Conservation (phyloP, 2,329 filamentous ascomycete genomes). For the Laburnicola sp. region DNA sequence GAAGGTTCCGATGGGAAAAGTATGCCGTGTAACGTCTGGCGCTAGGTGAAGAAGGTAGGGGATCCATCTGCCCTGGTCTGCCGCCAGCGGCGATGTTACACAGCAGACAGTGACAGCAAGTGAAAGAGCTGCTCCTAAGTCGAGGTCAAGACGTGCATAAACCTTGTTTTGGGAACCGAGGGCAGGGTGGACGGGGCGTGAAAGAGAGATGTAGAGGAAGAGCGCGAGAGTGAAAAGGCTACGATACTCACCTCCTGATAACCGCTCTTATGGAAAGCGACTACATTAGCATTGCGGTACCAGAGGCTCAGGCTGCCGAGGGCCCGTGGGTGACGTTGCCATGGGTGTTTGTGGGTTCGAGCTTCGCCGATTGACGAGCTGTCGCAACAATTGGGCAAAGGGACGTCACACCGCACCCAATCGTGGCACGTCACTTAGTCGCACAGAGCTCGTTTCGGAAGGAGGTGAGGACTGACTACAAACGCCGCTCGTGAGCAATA, state of each 20-base stretch:
- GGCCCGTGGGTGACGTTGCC: background rate
- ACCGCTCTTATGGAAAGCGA: background rate
- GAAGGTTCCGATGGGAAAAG: slow-evolving; percentile 3
- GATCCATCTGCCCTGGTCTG: background rate
- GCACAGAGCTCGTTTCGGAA: slow-evolving; percentile 10
- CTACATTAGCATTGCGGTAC: background rate
- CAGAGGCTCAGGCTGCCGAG: too few species aligned
- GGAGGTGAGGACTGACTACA: background rate
- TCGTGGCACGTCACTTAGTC: slow-evolving; percentile 14
- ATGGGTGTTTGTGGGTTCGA: background rate
- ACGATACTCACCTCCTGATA: background rate
- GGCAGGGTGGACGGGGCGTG: background rate
- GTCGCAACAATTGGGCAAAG: slow-evolving; percentile 13
- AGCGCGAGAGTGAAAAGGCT: background rate
- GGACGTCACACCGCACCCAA: slow-evolving; percentile 11
- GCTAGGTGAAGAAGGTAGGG: slow-evolving; percentile 3
- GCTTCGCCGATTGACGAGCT: background rate
- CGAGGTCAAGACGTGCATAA: background rate
- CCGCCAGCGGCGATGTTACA: slow-evolving; percentile 11
- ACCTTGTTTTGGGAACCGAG: background rate
- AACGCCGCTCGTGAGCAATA: background rate
- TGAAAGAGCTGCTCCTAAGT: slow-evolving; percentile 3
- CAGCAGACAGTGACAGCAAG: slow-evolving; percentile 10
- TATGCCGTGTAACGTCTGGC: slow-evolving; percentile 15
- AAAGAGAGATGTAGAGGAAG: background rate